Conservation (phyloP, 2,329 filamentous ascomycete species). For the Nectriaceae sp. region DNA sequence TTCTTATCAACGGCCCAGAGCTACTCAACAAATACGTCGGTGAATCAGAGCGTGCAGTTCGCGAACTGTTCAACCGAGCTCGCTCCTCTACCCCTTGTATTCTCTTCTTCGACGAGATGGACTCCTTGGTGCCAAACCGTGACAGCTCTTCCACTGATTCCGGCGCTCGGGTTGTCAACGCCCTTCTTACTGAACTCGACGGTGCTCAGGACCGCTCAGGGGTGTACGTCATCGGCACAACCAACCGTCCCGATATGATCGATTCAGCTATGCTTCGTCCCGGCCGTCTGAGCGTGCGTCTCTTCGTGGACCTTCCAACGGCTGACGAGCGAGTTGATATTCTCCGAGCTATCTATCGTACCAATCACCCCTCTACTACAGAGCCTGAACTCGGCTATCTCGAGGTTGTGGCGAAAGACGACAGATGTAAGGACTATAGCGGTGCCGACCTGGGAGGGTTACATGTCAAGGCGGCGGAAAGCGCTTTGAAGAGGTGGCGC, state of each 20-base stretch:
- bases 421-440: conserved; percentile 75
- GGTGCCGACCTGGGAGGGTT: conserved; percentile 60
- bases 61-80: conserved; percentile 88
- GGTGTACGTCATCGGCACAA: conserved; percentile 93
- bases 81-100: conserved; percentile 87
- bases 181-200: conserved; percentile 90
- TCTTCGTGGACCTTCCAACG: conserved; percentile 86
- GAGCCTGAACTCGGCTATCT: conserved; percentile 56
- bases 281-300: conserved; percentile 81
- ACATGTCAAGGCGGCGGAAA: conserved; percentile 51
- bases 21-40: conserved; percentile 97
- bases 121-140: conserved; percentile 84
- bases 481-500: conserved; percentile 46
- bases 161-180: conserved; percentile 88
- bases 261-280: conserved; percentile 93
- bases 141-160: conserved; percentile 80
- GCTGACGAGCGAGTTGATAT: conserved; percentile 83
- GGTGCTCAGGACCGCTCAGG: conserved; percentile 78
- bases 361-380: conserved; percentile 34
- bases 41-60: conserved; percentile 89
- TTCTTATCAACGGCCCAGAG: conserved; percentile 95
- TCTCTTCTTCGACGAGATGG: conserved; percentile 97
- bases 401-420: conserved; percentile 64
- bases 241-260: conserved; percentile 94
- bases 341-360: conserved; percentile 65